Evolutionary conservation across 805 yeast genomes (phyloP).

Genomic region (Myxozyma mucilagina): DNA sequence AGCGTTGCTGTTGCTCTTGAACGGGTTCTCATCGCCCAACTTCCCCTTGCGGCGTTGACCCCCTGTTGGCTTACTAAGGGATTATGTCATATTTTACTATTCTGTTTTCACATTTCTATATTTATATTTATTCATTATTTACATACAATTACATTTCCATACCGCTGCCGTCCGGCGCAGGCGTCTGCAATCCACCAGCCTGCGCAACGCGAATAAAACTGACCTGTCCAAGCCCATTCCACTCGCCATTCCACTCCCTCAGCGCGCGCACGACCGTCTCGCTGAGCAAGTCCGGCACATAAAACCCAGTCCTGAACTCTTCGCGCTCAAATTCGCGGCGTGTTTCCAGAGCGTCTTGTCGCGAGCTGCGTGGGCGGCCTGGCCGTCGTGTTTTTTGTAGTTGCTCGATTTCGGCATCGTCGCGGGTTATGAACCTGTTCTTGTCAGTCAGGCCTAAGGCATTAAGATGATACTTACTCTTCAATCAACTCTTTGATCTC

Average conservation of each 20-base stretch:
- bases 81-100: neutral
- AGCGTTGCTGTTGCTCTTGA: no score
- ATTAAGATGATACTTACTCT: constrained; percentile 42
- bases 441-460: neutral
- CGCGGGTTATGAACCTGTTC: constrained; percentile 54
- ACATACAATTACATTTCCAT: neutral
- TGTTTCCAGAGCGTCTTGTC: constrained; percentile 66
- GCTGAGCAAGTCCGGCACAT: constrained; percentile 69
- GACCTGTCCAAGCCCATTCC: constrained; percentile 71
- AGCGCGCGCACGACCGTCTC: constrained; percentile 58
- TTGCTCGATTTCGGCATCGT: constrained; percentile 71
- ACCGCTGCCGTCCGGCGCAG: neutral
- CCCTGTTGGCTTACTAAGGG: neutral
- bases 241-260: constrained; percentile 76
- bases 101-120: neutral
- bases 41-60: neutral
- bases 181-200: constrained; percentile 25
- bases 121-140: neutral
- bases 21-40: neutral
- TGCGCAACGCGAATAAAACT: constrained; percentile 47
- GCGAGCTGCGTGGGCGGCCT: constrained; percentile 80
- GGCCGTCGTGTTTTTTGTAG: constrained; percentile 67
- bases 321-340: constrained; percentile 60
- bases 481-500: constrained; percentile 65
- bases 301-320: constrained; percentile 66